Conservation (phyloP, 495 filamentous ascomycete genomes). For the Delitschia confertaspora region DNA sequence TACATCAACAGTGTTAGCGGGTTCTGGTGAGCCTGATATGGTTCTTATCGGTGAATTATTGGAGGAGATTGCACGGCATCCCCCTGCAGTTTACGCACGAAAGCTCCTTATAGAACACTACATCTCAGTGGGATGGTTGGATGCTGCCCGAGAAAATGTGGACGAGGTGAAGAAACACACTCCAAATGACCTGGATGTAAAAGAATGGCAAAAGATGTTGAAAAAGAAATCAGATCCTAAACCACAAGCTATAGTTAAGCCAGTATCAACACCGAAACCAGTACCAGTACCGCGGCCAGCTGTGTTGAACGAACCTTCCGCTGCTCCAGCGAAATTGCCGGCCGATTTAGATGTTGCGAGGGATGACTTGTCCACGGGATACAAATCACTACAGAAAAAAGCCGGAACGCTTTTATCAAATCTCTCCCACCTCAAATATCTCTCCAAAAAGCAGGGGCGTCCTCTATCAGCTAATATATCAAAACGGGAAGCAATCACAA, state of each 20-base stretch:
- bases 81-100: slow-evolving; percentile 17
- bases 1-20: slow-evolving; percentile 6
- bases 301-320: background rate
- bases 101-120: slow-evolving; percentile 26
- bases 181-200: slow-evolving; percentile 18
- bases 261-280: slow-evolving; percentile 6
- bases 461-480: slow-evolving; percentile 10
- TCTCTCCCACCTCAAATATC: slow-evolving; percentile 16
- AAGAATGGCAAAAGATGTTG: slow-evolving; percentile 7
- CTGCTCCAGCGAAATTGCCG: slow-evolving; percentile 7
- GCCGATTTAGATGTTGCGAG: slow-evolving; percentile 16
- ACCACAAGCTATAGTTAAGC: too few relatives aligned
- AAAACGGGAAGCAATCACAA: slow-evolving; percentile 16
- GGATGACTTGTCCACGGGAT: slow-evolving; percentile 18
- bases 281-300: background rate
- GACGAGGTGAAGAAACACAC: slow-evolving; percentile 13
- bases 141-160: slow-evolving; percentile 21
- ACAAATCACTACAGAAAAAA: slow-evolving; percentile 11
- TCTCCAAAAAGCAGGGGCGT: slow-evolving; percentile 18
- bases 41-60: slow-evolving; percentile 20
- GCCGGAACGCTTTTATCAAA: slow-evolving; percentile 14
- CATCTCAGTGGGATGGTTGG: slow-evolving; percentile 23
- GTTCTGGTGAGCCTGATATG: slow-evolving; percentile 27
- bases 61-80: slow-evolving; percentile 23
- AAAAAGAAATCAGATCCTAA: slow-evolving; percentile 14